Percentiles rank a stretch among this genome's conserved stretches.
Evolutionary conservation across 2,329 filamentous ascomycete genomes (phyloP).

Genomic region (Aspergillus luchuensis): DNA sequence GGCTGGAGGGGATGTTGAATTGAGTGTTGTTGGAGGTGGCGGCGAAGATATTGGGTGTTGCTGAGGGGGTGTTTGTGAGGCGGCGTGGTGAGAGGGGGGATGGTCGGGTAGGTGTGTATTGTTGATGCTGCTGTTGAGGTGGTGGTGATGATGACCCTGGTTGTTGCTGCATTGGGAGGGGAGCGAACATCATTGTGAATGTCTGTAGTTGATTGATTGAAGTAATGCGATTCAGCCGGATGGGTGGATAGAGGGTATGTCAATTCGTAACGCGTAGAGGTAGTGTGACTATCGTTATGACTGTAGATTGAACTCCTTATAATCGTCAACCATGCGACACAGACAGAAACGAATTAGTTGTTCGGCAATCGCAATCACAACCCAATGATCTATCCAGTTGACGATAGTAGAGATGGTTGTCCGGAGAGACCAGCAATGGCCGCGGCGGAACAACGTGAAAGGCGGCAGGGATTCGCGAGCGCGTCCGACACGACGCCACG

Average conservation of each 20-base stretch:
- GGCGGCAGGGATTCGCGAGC: slow-evolving; percentile 12
- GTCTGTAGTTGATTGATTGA: background rate
- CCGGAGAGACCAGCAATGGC: slow-evolving; percentile 2
- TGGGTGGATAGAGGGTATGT: too few relatives aligned
- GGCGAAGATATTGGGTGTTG: background rate
- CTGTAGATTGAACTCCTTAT: too few relatives aligned
- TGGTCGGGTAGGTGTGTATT: slow-evolving; percentile 22
- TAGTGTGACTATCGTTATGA: too few relatives aligned
- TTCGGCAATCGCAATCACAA: background rate
- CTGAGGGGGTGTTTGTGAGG: background rate
- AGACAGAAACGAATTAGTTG: too few relatives aligned
- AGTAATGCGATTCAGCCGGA: background rate
- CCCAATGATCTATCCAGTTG: background rate
- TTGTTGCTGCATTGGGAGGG: slow-evolving; percentile 24
- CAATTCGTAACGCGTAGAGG: too few relatives aligned
- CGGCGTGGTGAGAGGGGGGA: slow-evolving; percentile 28
- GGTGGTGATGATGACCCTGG: slow-evolving; percentile 19
- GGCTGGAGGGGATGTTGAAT: background rate
- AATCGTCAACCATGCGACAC: too few relatives aligned
- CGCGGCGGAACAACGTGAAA: background rate
- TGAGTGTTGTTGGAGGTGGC: background rate
- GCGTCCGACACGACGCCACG: slow-evolving; percentile 19
- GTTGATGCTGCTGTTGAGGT: background rate
- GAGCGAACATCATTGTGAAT: slow-evolving; percentile 32
- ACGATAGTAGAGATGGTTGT: background rate